Evolutionary conservation across 352 stramenopile species (phyloP).

Genomic region (Phytophthora meadii): DNA sequence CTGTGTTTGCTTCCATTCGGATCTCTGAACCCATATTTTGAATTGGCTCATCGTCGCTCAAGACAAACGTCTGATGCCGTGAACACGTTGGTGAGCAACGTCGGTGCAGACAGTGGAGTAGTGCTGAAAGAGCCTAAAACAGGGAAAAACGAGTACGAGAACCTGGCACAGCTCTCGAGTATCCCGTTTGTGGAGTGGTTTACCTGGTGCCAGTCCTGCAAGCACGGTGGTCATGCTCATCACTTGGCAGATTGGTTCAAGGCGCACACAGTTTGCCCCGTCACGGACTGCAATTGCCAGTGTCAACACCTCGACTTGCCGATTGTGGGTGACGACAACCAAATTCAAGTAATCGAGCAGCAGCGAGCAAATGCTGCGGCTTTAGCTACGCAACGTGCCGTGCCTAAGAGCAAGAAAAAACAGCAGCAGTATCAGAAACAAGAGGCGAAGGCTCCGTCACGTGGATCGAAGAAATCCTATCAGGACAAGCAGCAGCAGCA

Average conservation of each 20-base stretch:
- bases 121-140: slow-evolving; percentile 62
- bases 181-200: slow-evolving; percentile 97
- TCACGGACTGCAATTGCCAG: slow-evolving; percentile 93
- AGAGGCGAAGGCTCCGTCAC: slow-evolving; percentile 27
- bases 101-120: slow-evolving; percentile 36
- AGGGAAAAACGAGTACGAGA: slow-evolving; percentile 77
- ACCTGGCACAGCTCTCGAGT: slow-evolving; percentile 89
- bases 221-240: slow-evolving; percentile 92
- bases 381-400: slow-evolving; percentile 29
- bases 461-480: slow-evolving; percentile 34
- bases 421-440: slow-evolving; percentile 37
- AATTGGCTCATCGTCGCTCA: slow-evolving; percentile 88
- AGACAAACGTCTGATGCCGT: slow-evolving; percentile 69
- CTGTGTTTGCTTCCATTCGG: slow-evolving; percentile 94
- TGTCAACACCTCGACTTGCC: slow-evolving; percentile 87
- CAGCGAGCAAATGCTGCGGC: slow-evolving; percentile 40
- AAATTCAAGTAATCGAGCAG: slow-evolving; percentile 48
- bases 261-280: slow-evolving; percentile 88
- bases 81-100: slow-evolving; percentile 37
- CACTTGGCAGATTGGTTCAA: slow-evolving; percentile 95
- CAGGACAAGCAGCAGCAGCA: slow-evolving; percentile 39
- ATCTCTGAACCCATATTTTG: slow-evolving; percentile 96
- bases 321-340: slow-evolving; percentile 62
- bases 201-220: slow-evolving; percentile 94
- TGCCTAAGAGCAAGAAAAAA: slow-evolving; percentile 39